Evolutionary conservation across 179 eudicot genomes (phyloP), one percentile per base, ranked within the genome.

Genomic region (Heliamphora pulchella): DNA sequence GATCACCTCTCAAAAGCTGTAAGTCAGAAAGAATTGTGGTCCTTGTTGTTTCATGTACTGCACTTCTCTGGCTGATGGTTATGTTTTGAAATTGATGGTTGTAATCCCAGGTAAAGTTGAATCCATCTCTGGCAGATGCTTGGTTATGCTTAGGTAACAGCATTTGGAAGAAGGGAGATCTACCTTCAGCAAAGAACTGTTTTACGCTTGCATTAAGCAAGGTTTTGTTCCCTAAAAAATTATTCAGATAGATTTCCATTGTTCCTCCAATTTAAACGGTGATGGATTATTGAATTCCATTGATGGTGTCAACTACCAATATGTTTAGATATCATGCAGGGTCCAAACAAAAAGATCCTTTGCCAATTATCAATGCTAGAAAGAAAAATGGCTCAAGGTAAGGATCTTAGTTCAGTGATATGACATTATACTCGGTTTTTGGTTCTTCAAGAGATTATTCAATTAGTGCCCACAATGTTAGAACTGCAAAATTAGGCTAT

Each of bases 1-100:
- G 97, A 93, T 66, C 97, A 93, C 90, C 97, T 95, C 80, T 93
- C 98, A 53, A 95, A 95, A 90, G 97, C 98, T 78, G 98, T 94
- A 85, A 85, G 89, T 76, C 18, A 70, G 82, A 72, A 74, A 53
- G 61, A 61, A 22, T 76, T 71, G 11, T 44, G 17, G 31, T 66
- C 7, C 76, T 74, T 7, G 31, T 78, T 79, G n/a, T 58, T 80
- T 46, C 20, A 76, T 63, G 20, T 48, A 57, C 58, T 82, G 66
- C 79, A 50, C 41, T 74, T 65, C 51, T 66, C 20, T 71, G 58
- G 63, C 54, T 11, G 67, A 43, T 48, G 46, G 39, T 67, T 63
- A 39, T 50, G 31, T 67, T 57, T 73, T 62, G 62, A 75, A 75
- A 79, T 61, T 64, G 50, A 68, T 48, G 71, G 14, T 78, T 80